A percentile compares a stretch with the other conserved stretches of the same genome.
Conservation (phyloP, 768 basidiomycete species). For the Rhizopogon roseolus region DNA sequence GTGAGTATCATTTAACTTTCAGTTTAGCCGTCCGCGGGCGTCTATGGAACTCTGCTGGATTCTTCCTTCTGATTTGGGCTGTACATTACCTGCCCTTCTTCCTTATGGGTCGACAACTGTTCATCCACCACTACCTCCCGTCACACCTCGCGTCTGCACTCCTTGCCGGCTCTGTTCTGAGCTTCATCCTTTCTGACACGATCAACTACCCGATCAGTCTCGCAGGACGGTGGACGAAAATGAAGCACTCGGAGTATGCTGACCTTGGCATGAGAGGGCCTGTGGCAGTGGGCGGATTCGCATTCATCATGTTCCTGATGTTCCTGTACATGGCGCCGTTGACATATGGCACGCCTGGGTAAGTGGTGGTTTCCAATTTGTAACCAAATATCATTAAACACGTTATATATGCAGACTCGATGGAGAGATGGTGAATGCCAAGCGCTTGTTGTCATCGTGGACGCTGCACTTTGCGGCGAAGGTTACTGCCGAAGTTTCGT, state of each 20-base stretch:
- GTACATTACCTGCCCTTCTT: conserved; percentile 98
- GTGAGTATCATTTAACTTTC: conserved; percentile 1
- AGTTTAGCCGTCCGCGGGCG: conserved; percentile 82
- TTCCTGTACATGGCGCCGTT: conserved; percentile 81
- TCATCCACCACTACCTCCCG: conserved; percentile 97
- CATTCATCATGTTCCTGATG: conserved; percentile 55
- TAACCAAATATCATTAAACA: conserved; percentile 11
- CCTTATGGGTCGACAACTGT: conserved; percentile 94
- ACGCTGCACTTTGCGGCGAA: conserved; percentile 90
- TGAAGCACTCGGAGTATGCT: conserved; percentile 49
- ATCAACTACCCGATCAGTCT: conserved; percentile 89
- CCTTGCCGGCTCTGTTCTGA: conserved; percentile 87
- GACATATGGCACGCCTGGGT: conserved; percentile 98
- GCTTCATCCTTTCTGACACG: conserved; percentile 84
- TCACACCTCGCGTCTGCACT: conserved; percentile 92
- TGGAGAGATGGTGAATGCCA: conserved; percentile 79
- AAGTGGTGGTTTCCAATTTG: conserved; percentile 26
- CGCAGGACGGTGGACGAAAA: conserved; percentile 61
- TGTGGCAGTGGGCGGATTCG: conserved; percentile 51
- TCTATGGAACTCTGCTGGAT: conserved; percentile 91
- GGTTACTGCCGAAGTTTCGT: conserved; percentile 36
- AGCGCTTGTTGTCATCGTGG: conserved; percentile 85
- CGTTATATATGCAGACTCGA: conserved; percentile 51
- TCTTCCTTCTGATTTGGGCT: conserved; percentile 92
- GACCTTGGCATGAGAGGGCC: conserved; percentile 80